These are phyloP conservation scores for Scedosporium minutisporum DNA, from an alignment of 2,329 filamentous ascomycete genomes.

Conservation along the genomic window DNA sequence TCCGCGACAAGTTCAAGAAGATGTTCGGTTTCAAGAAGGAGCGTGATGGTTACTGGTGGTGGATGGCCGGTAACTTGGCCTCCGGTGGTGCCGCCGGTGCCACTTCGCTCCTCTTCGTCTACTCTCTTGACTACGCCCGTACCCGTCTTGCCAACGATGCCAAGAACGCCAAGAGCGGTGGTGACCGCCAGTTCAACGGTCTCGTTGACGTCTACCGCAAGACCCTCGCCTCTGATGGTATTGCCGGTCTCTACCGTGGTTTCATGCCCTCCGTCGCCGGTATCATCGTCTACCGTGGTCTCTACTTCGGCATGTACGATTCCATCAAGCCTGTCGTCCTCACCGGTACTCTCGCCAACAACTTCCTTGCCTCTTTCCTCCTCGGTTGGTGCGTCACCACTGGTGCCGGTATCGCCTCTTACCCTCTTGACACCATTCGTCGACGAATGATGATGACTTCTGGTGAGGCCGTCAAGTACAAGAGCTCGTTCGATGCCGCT, in stretches of 20 bases:
- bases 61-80: conserved; percentile 99
- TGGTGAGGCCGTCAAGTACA: conserved; percentile 99
- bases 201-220: conserved; percentile 99
- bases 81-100: conserved; percentile 99
- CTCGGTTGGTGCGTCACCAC: conserved; percentile 99
- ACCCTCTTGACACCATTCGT: conserved; percentile 99
- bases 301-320: conserved; percentile 99
- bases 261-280: conserved; percentile 99
- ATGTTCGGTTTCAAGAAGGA: conserved; percentile 99
- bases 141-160: conserved; percentile 99
- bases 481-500: conserved; percentile 87
- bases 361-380: conserved; percentile 98
- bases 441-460: conserved; percentile 99
- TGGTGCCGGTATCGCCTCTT: conserved; percentile 99
- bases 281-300: conserved; percentile 99
- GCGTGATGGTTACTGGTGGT: conserved; percentile 93
- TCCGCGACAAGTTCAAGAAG: conserved; percentile 99
- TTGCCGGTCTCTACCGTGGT: conserved; percentile 99
- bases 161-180: conserved; percentile 94
- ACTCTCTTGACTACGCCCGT: conserved; percentile 99
- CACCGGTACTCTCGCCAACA: conserved; percentile 81
- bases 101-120: conserved; percentile 99
- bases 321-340: conserved; percentile 99
- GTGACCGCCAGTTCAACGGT: conserved; percentile 99
- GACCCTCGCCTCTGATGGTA: conserved; percentile 97